Conservation (phyloP, 2,329 filamentous ascomycete species). For the Penicillium sp. region DNA sequence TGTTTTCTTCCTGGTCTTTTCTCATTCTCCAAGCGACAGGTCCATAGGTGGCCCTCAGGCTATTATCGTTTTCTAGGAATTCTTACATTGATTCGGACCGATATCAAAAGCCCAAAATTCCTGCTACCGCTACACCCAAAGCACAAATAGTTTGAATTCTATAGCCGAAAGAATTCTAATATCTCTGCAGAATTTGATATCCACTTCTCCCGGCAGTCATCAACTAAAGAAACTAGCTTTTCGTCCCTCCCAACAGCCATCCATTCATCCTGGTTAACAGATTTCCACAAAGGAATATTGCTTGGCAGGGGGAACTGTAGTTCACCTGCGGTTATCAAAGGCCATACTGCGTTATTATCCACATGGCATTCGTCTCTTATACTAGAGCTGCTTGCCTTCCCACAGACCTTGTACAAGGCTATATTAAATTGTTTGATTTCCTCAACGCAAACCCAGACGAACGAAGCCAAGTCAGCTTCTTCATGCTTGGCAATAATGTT, state of each 20-base stretch:
- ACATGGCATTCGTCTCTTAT: neutral
- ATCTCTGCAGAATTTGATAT: conserved; percentile 12
- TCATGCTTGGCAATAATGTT: conserved; percentile 25
- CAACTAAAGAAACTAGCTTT: neutral
- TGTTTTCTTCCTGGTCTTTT: no score
- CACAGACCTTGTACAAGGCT: conserved; percentile 28
- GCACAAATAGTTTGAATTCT: neutral
- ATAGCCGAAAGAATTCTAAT: neutral
- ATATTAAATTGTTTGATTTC: conserved; percentile 33
- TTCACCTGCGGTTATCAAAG: conserved; percentile 13
- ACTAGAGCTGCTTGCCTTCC: conserved; percentile 1
- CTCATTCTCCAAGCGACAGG: no score
- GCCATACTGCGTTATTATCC: neutral
- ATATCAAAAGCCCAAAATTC: no score
- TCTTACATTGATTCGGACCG: no score
- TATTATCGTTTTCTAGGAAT: no score
- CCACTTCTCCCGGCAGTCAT: conserved; percentile 10
- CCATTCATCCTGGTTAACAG: conserved; percentile 12
- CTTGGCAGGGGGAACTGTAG: conserved; percentile 23
- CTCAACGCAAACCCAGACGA: conserved; percentile 29
- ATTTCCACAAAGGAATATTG: conserved; percentile 18
- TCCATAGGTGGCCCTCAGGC: no score
- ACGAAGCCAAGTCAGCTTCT: conserved; percentile 13
- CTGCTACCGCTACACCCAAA: neutral
- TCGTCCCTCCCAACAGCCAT: neutral